Percentiles rank a stretch among this genome's conserved stretches.
Conservation (phyloP, 2,329 filamentous ascomycete species). For the Venturia aucupariae region DNA sequence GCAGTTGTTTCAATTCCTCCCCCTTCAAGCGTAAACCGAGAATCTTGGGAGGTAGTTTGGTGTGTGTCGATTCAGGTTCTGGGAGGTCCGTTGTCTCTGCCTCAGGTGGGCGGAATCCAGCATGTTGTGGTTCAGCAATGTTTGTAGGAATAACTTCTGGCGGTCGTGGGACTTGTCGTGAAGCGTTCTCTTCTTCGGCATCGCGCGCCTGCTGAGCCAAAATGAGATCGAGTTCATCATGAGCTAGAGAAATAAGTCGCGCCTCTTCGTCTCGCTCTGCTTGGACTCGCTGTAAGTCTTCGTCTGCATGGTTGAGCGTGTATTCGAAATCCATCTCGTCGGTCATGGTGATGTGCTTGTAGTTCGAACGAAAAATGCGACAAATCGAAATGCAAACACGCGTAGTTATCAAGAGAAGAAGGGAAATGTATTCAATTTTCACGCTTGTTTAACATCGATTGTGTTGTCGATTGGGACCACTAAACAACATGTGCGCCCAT, state of each 20-base stretch:
- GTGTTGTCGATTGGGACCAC: background rate
- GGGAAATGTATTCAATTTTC: too few species aligned
- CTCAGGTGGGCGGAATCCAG: background rate
- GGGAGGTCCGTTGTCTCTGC: background rate
- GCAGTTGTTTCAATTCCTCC: background rate
- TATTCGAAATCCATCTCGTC: background rate
- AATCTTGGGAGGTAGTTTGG: background rate
- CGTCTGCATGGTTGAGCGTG: background rate
- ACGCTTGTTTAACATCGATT: background rate
- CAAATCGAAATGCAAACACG: too few species aligned
- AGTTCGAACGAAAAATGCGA: too few species aligned
- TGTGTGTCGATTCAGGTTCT: too few species aligned
- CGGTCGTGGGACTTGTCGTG: background rate
- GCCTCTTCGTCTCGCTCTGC: background rate
- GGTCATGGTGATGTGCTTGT: background rate
- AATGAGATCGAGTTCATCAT: background rate
- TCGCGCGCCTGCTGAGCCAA: background rate
- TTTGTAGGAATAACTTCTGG: background rate
- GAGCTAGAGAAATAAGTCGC: background rate
- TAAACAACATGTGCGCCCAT: too few species aligned
- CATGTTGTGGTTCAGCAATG: background rate
- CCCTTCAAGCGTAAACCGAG: background rate
- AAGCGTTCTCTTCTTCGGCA: background rate
- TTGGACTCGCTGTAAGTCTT: background rate
- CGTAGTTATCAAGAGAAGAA: too few species aligned